Evolutionary conservation across 1,284 basidiomycete species (phyloP).

Genomic region (Ganoderma leucocontextum): DNA sequence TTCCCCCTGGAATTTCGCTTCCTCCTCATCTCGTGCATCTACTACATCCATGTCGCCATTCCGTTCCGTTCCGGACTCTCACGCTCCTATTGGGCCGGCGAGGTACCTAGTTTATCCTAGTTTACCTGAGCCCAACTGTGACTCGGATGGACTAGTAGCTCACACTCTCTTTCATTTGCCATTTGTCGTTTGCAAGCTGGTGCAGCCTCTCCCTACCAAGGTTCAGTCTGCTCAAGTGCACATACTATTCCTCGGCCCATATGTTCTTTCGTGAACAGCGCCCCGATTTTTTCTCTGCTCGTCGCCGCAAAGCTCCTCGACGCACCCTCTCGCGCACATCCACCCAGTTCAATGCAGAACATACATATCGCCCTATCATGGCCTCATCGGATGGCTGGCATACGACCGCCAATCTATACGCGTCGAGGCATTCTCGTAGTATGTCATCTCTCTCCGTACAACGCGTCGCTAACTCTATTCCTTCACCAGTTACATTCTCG

Average conservation of each 20-base stretch:
- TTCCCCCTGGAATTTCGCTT: neutral
- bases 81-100: no score
- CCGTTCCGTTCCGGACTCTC: no score
- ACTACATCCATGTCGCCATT: no score
- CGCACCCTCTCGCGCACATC: neutral
- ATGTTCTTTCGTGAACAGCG: no score
- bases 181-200: no score
- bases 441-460: constrained; percentile 16
- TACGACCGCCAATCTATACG: constrained; percentile 34
- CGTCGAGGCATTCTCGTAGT: constrained; percentile 41
- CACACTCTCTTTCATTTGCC: no score
- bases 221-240: neutral
- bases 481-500: constrained; percentile 47
- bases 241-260: neutral
- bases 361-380: neutral
- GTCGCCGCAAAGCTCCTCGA: neutral
- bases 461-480: neutral
- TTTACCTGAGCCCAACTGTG: no score
- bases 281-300: neutral
- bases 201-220: no score
- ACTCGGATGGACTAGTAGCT: no score
- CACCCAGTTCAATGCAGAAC: neutral
- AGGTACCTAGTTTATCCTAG: no score
- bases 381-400: neutral
- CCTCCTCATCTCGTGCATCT: neutral